phyloP scores from a whole-genome alignment of 208 protist genomes.

The Crithidia acanthocephali region DNA sequence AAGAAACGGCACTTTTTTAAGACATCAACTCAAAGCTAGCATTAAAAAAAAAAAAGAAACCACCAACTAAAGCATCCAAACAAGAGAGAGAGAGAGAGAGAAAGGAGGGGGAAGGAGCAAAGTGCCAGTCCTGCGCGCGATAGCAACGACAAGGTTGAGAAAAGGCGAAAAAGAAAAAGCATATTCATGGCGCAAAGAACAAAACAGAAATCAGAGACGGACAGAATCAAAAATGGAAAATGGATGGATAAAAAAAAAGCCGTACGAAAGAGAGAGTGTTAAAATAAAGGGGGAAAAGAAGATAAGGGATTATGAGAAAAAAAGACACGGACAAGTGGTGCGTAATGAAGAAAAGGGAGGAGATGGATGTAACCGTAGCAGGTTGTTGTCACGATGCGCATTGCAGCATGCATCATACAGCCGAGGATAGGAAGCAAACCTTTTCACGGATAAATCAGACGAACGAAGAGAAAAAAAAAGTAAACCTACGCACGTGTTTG shows the following conservation, averaged over 20 bases:
- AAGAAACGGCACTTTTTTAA: no score
- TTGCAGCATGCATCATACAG: no score
- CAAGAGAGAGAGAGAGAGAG: neutral
- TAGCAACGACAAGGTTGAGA: neutral
- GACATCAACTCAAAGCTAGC: no score
- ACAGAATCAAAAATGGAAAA: no score
- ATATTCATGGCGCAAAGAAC: conserved; percentile 9
- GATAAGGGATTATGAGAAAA: neutral
- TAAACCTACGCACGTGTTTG: no score
- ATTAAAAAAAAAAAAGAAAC: no score
- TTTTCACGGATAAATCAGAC: no score
- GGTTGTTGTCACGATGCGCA: neutral
- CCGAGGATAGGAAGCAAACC: no score
- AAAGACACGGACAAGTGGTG: neutral
- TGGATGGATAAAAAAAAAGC: no score
- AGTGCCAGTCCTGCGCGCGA: neutral
- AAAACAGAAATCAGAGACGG: conserved; percentile 23
- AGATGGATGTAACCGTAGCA: neutral
- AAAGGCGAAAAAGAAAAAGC: neutral
- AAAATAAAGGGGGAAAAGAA: conserved; percentile 22
- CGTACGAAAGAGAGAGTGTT: neutral
- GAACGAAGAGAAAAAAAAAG: no score
- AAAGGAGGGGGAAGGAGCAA: neutral
- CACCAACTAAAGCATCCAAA: no score
- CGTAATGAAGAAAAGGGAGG: neutral